These are phyloP conservation scores for Thielaviopsis musarum DNA, from an alignment of 2,329 filamentous ascomycete genomes.

Conservation along the genomic window DNA sequence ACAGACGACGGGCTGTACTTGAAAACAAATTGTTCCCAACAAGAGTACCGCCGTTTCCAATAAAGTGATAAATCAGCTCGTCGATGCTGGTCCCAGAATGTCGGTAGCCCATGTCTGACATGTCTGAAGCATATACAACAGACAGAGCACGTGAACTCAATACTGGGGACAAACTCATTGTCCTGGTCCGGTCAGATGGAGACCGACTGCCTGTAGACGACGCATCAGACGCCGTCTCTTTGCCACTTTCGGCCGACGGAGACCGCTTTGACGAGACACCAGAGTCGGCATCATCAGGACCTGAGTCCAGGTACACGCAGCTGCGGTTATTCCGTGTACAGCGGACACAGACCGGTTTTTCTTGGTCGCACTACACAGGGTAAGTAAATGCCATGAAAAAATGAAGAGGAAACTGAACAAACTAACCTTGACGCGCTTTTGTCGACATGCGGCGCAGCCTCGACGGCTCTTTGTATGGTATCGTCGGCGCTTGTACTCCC, in stretches of 20 bases:
- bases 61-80: conserved; percentile 9
- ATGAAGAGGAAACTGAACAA: not conserved
- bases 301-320: conserved; percentile 11
- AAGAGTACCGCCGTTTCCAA: conserved; percentile 12
- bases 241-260: not conserved
- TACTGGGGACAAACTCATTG: not conserved
- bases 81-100: conserved; percentile 6
- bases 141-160: conserved; percentile 2
- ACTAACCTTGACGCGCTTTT: conserved; percentile 16
- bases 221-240: not conserved
- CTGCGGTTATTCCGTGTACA: conserved; percentile 14
- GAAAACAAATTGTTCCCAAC: conserved; percentile 11
- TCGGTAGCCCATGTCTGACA: conserved; percentile 4
- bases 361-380: conserved; percentile 14
- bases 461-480: conserved; percentile 11
- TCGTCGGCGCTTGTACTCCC: conserved; percentile 10
- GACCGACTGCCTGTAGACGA: not conserved
- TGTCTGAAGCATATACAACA: conserved; percentile 7
- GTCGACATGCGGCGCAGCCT: conserved; percentile 15
- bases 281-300: not conserved
- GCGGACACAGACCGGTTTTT: conserved; percentile 14
- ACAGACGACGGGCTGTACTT: conserved; percentile 10
- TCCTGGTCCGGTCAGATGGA: not conserved
- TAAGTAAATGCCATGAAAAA: not conserved
- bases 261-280: not conserved